Base-by-base conservation (phyloP, 257 asterid species). In the Rubia yunnanensis region DNA sequence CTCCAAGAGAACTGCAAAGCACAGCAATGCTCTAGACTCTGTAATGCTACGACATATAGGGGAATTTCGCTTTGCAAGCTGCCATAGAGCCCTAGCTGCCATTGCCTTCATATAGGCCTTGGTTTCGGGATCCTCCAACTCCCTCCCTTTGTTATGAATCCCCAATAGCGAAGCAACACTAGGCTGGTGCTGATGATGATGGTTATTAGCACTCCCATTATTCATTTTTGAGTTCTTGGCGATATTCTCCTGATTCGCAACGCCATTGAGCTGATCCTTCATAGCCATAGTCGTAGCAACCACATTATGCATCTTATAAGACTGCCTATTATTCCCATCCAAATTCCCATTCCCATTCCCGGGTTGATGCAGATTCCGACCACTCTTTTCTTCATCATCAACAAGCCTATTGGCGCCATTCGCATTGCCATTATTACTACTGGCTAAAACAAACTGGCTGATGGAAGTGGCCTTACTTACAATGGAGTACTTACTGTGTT, bases 71-170 rank as follows among this genome's bases (percentile, higher is more conserved):
- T 68, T 86, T 38, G 94, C 87, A 0, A 91, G 95, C 30, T 81
- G 74, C 88, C 95, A 81, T 15, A 92, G 87, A 56, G 98, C 98
- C 67, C 84, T 76, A 0, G 98, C 96, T 2, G 95, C 78, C 98
- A 92, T 89, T 13, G 86, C 87, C 76, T 92, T 88, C 66, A 86
- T 85, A 14, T 86, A 63, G 10, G 88, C 81, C 74, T 86, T 91
- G 2, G 89, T 85, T 7, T 60, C 75, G 5, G 98, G 91, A 15
- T 83, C 95, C 85, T 87, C 98, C 75, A 75, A 69, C 64, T 88
- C 98, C 30, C 94, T 64, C 11, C 85, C 95, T 64, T 77, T 79
- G 59, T 69, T 84, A 58, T 67, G 82, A 41, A 79, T 74, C 62
- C 87, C 85, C 0, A 84, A 56, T 15, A 71, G 50, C 2, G 80